Conservation (phyloP, 2,329 filamentous ascomycete genomes). For the Tolypocladium inflatum region DNA sequence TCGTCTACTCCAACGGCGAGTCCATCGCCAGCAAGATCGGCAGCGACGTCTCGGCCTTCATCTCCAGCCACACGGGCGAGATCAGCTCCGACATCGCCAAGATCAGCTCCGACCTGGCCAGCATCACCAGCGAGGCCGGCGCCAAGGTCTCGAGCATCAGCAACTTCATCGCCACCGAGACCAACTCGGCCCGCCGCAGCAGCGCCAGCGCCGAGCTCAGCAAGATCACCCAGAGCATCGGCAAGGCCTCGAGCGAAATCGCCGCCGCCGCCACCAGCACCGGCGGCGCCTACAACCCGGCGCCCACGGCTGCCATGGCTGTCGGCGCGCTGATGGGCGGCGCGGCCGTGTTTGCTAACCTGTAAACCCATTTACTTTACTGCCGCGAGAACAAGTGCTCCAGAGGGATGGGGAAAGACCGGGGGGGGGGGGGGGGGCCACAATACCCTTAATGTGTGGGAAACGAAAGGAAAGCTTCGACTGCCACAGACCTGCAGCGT, state of each 20-base stretch:
- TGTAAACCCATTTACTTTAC: slow-evolving; percentile 21
- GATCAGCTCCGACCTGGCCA: background rate
- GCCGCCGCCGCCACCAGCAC: slow-evolving; percentile 7
- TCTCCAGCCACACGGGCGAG: slow-evolving; percentile 1
- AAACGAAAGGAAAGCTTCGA: background rate
- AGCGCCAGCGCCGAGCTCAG: slow-evolving; percentile 12
- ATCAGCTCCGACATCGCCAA: slow-evolving; percentile 1
- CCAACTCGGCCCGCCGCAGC: slow-evolving; percentile 12
- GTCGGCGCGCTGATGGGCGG: slow-evolving; percentile 38
- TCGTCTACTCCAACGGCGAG: background rate
- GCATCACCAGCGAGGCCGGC: slow-evolving; percentile 11
- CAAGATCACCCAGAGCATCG: slow-evolving; percentile 7
- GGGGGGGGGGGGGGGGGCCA: no score
- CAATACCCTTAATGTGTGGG: background rate
- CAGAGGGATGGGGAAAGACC: background rate
- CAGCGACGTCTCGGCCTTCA: slow-evolving; percentile 2
- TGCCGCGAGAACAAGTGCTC: background rate
- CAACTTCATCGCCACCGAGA: slow-evolving; percentile 10
- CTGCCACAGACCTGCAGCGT: background rate
- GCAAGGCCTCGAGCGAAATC: slow-evolving; percentile 9
- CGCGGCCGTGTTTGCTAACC: slow-evolving; percentile 33
- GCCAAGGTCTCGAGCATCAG: slow-evolving; percentile 14
- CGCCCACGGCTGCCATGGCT: slow-evolving; percentile 31
- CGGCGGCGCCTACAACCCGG: slow-evolving; percentile 16
- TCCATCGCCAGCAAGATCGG: slow-evolving; percentile 5